These are phyloP conservation scores for Cryptosporidium muris DNA, from an alignment of 169 alveolate species.

Conservation along the genomic window DNA sequence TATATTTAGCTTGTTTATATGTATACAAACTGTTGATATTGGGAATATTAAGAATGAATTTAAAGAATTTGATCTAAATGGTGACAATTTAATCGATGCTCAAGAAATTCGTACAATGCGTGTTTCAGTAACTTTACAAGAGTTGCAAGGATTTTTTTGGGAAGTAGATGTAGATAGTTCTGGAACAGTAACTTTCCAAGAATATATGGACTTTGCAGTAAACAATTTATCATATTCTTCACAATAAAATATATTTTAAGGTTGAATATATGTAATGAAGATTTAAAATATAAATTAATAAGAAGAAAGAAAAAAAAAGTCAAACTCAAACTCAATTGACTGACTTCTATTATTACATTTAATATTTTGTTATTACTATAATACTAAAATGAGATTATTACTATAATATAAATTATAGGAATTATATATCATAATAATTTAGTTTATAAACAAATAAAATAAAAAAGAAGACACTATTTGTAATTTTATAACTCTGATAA, in stretches of 20 bases:
- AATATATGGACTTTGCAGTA: constrained; percentile 36
- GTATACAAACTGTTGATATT: not conserved
- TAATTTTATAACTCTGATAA: not conserved
- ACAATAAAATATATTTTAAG: not conserved
- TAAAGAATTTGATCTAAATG: constrained; percentile 34
- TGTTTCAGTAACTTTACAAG: constrained; percentile 51
- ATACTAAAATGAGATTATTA: not conserved
- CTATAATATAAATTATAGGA: not conserved
- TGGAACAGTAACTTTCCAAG: constrained; percentile 35
- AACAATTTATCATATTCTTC: constrained; percentile 16
- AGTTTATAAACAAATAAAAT: not conserved
- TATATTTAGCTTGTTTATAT: not conserved
- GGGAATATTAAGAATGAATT: constrained; percentile 22
- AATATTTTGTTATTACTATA: not conserved
- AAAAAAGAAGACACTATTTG: not conserved
- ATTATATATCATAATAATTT: not conserved
- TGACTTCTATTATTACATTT: not conserved
- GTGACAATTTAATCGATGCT: constrained; percentile 55
- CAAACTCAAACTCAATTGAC: constrained; percentile 2
- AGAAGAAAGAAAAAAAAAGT: not conserved
- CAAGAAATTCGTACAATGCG: constrained; percentile 49
- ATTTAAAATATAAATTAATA: not conserved
- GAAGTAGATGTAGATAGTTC: constrained; percentile 59
- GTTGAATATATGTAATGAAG: not conserved
- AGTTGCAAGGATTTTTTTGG: constrained; percentile 64